phyloP scores from a whole-genome alignment of 1,284 basidiomycete genomes.

The Sporisorium graminicola region DNA sequence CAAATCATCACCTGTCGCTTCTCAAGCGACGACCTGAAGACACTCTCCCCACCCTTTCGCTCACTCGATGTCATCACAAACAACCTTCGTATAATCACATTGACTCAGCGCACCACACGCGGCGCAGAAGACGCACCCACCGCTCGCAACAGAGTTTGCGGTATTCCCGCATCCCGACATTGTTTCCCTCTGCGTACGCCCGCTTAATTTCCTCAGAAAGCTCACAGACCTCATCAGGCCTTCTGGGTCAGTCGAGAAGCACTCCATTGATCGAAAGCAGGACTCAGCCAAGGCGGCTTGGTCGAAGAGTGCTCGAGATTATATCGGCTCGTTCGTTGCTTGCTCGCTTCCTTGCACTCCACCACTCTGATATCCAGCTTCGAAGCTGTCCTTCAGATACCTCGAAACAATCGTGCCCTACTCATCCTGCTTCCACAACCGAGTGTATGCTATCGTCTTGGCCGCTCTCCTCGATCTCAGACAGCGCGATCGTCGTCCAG shows the following conservation, averaged over 20 bases:
- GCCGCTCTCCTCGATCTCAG: not conserved
- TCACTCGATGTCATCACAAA: constrained; percentile 21
- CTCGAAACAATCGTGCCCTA: not conserved
- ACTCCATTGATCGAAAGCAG: not conserved
- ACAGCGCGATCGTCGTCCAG: not conserved
- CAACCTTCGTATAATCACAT: constrained; percentile 19
- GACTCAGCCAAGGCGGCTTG: constrained; percentile 1
- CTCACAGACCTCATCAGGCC: constrained; percentile 7
- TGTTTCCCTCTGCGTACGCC: not conserved
- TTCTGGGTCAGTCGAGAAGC: not conserved
- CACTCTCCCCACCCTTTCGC: not conserved
- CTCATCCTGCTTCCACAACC: not conserved
- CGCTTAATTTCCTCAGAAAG: not conserved
- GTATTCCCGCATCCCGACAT: not conserved
- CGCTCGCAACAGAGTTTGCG: not conserved
- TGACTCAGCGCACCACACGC: not conserved
- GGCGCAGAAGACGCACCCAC: no score
- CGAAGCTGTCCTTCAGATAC: not conserved
- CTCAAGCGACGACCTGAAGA: constrained; percentile 15
- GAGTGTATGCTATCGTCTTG: not conserved
- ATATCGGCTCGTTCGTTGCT: not conserved
- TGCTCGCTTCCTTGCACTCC: not conserved
- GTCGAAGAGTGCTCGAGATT: not conserved
- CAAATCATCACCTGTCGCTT: not conserved
- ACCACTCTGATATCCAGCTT: not conserved